These are phyloP conservation scores for Botrytis medusae DNA, from an alignment of 2,329 filamentous ascomycete species.

Conservation along the genomic window DNA sequence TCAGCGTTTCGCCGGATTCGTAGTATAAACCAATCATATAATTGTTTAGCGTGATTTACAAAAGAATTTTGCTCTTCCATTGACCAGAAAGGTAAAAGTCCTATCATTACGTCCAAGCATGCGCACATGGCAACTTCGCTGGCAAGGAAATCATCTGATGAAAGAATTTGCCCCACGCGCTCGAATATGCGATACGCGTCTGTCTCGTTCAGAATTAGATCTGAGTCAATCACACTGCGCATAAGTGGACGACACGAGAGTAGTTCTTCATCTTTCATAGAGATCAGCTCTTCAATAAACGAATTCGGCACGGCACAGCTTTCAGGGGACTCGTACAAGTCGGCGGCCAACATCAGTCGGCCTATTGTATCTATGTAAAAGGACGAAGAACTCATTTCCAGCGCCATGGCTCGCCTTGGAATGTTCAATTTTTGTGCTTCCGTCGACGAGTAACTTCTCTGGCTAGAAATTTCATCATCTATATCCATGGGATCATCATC, in stretches of 20 bases:
- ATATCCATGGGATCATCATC: conserved; percentile 62
- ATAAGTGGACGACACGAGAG: conserved; percentile 52
- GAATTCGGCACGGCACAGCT: conserved; percentile 47
- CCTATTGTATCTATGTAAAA: conserved; percentile 33
- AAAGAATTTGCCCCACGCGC: conserved; percentile 52
- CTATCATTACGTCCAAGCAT: conserved; percentile 67
- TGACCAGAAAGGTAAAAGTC: conserved; percentile 39
- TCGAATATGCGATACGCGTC: conserved; percentile 51
- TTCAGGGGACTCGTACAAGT: conserved; percentile 28
- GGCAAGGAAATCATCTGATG: conserved; percentile 61
- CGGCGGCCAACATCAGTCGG: conserved; percentile 32
- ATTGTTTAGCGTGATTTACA: conserved; percentile 64
- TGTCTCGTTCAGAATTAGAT: conserved; percentile 50
- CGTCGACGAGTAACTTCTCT: conserved; percentile 50
- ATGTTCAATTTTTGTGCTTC: conserved; percentile 41
- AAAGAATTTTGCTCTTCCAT: conserved; percentile 50
- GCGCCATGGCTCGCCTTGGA: conserved; percentile 44
- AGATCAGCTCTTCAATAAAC: conserved; percentile 53
- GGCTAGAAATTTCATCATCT: conserved; percentile 63
- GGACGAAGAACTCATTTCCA: conserved; percentile 33
- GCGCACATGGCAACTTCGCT: conserved; percentile 72
- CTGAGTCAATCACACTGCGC: conserved; percentile 53
- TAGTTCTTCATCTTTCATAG: conserved; percentile 53
- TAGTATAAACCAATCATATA: conserved; percentile 77
- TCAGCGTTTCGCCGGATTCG: conserved; percentile 64